phyloP scores from a whole-genome alignment of 176 grass and related monocot genomes.

The barley (Hordeum vulgare) region MorexV3_pseudomolecules_assembly NC_058521.1:389202344-389202843 shows the following conservation, averaged over 20 bases:
- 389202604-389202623: conserved; percentile 87
- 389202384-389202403: conserved; percentile 85
- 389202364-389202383: conserved; percentile 98
- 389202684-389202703: conserved; percentile 58
- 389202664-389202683: conserved; percentile 94
- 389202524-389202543: neutral
- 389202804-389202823: neutral
- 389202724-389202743: conserved; percentile 73
- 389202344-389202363: conserved; percentile 81
- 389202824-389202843: neutral
- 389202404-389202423: conserved; percentile 97
- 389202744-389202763: neutral
- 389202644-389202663: conserved; percentile 94
- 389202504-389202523: conserved; percentile 91
- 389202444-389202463: conserved; percentile 95
- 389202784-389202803: neutral
- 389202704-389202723: conserved; percentile 58
- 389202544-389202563: neutral
- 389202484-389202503: conserved; percentile 79
- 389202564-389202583: neutral
- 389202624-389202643: conserved; percentile 97
- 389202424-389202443: conserved; percentile 98
- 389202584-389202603: conserved; percentile 31
- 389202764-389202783: neutral
- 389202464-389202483: conserved; percentile 91